A percentile compares a stretch with the other conserved stretches of the same genome.
These are phyloP conservation scores for Theileria annulata DNA, from an alignment of 169 alveolate species.

Conservation along the genomic window DNA sequence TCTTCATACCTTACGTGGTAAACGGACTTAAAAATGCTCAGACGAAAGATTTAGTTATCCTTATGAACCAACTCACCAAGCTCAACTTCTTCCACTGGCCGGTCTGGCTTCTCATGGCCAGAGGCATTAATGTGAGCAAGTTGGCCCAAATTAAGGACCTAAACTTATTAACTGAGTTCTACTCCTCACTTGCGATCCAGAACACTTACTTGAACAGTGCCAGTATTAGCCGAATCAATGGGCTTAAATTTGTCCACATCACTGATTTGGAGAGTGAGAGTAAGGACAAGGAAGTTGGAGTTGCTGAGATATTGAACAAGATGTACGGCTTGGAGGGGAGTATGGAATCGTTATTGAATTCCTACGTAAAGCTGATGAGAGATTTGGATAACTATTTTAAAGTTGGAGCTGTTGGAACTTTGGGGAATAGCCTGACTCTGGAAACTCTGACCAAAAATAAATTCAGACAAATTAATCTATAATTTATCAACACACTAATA, in stretches of 20 bases:
- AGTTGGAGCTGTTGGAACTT: background rate
- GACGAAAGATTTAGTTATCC: background rate
- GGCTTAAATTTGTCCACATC: conserved; percentile 4
- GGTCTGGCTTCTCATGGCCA: background rate
- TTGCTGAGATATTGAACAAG: background rate
- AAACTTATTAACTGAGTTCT: background rate
- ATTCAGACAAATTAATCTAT: background rate
- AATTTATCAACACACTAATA: background rate
- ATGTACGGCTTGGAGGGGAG: background rate
- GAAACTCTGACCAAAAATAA: background rate
- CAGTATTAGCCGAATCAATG: background rate
- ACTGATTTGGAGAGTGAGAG: conserved; percentile 5
- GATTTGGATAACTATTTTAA: background rate
- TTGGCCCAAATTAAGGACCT: background rate
- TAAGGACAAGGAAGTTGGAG: background rate
- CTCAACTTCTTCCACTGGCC: conserved; percentile 17
- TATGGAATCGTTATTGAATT: background rate
- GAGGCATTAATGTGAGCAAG: background rate
- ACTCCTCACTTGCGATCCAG: background rate
- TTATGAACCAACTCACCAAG: conserved; percentile 4
- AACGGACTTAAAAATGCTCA: conserved; percentile 1
- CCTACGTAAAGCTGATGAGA: background rate
- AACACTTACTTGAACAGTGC: background rate
- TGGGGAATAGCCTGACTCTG: background rate
- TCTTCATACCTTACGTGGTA: conserved; percentile 34